These are phyloP conservation scores for Aphanocladium album DNA, from an alignment of 2,329 filamentous ascomycete species.

Conservation along the genomic window DNA sequence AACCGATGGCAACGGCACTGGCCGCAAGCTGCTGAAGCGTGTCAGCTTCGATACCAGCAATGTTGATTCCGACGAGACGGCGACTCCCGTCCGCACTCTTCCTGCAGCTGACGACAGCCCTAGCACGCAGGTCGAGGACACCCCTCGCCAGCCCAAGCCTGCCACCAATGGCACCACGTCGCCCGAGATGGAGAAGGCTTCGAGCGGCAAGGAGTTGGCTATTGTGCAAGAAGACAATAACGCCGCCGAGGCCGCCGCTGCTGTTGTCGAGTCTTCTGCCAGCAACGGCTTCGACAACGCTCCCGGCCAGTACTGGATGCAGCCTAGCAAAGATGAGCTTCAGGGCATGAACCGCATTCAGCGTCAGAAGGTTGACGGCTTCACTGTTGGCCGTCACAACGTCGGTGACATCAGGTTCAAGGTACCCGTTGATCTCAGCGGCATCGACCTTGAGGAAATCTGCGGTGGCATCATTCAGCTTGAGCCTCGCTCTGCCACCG, in stretches of 20 bases:
- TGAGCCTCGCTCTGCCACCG: slow-evolving; percentile 73
- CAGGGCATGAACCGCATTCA: slow-evolving; percentile 74
- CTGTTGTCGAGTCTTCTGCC: slow-evolving; percentile 20
- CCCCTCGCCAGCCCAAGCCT: slow-evolving; percentile 51
- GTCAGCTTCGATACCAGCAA: slow-evolving; percentile 82
- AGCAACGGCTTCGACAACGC: slow-evolving; percentile 36
- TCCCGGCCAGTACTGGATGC: slow-evolving; percentile 82
- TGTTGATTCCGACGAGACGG: slow-evolving; percentile 31
- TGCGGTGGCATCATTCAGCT: slow-evolving; percentile 72
- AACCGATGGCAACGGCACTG: slow-evolving; percentile 35
- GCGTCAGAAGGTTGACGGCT: slow-evolving; percentile 66
- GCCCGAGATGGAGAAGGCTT: slow-evolving; percentile 62
- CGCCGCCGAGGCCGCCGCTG: slow-evolving; percentile 24
- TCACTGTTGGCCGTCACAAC: slow-evolving; percentile 76
- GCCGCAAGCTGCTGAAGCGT: slow-evolving; percentile 66
- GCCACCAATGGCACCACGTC: slow-evolving; percentile 33
- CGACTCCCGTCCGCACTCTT: slow-evolving; percentile 30
- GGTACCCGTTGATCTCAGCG: slow-evolving; percentile 74
- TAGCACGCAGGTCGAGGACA: slow-evolving; percentile 29
- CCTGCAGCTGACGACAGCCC: slow-evolving; percentile 30
- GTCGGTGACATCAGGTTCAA: slow-evolving; percentile 81
- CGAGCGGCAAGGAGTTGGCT: slow-evolving; percentile 69
- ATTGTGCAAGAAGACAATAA: slow-evolving; percentile 69
- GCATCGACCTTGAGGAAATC: slow-evolving; percentile 74
- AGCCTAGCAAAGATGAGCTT: slow-evolving; percentile 68